A percentile compares a stretch with the other conserved stretches of the same genome.
Conservation (phyloP, 768 basidiomycete species). For the Galerina sulciceps region DNA sequence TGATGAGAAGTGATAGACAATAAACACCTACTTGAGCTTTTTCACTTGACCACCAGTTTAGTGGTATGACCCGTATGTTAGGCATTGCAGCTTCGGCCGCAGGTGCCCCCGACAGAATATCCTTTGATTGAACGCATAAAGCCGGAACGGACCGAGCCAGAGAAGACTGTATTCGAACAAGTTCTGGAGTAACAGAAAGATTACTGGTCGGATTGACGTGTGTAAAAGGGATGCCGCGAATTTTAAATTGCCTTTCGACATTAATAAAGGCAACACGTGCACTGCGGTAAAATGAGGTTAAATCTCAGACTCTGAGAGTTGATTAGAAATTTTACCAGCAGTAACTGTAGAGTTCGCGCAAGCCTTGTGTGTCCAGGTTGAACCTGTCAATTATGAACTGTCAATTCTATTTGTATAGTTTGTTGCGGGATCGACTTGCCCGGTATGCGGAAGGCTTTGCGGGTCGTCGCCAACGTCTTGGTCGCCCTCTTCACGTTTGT, state of each 20-base stretch:
- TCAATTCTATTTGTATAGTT: no score
- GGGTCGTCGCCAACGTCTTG: neutral
- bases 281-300: slow-evolving; percentile 38
- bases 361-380: slow-evolving; percentile 69
- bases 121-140: slow-evolving; percentile 79
- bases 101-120: slow-evolving; percentile 81
- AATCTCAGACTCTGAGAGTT: neutral
- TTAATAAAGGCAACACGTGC: slow-evolving; percentile 90
- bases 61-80: slow-evolving; percentile 85
- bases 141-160: slow-evolving; percentile 81
- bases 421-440: slow-evolving; percentile 19
- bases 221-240: slow-evolving; percentile 76
- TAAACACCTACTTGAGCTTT: slow-evolving; percentile 55
- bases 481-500: slow-evolving; percentile 6
- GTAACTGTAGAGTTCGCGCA: slow-evolving; percentile 84
- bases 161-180: slow-evolving; percentile 69
- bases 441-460: neutral
- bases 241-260: slow-evolving; percentile 86
- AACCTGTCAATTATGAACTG: slow-evolving; percentile 43
- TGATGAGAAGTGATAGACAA: slow-evolving; percentile 2
- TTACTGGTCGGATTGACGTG: slow-evolving; percentile 66
- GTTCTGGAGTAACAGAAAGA: slow-evolving; percentile 43
- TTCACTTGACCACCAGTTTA: slow-evolving; percentile 90
- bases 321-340: slow-evolving; percentile 63
- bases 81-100: slow-evolving; percentile 94